Evolutionary conservation across 1,139 yeast species (phyloP), one percentile per base, ranked within the genome.

Genomic region (Kurtzmaniella natalensis): DNA sequence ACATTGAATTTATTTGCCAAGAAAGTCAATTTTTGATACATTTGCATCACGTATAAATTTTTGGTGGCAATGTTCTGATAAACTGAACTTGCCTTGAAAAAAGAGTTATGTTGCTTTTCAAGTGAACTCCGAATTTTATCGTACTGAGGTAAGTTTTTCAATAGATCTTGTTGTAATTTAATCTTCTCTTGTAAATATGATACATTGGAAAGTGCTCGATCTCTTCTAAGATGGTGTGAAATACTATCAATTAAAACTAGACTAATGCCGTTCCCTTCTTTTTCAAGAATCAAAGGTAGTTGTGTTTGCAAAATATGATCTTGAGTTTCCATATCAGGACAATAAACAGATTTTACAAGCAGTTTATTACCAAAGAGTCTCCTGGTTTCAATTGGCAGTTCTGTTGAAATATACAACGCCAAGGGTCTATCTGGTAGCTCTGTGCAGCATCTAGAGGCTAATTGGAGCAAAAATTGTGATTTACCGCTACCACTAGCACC

Each of bases 401-500:
- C 96, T 0, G 96, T 88, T 0, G 92, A 75, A 1, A 89, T 76
- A 48, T 73, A 81, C 11, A 88, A 70, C 15, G 83, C 76, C 30
- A 63, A 59, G 18, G 41, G 45, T 13, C 41, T 37, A 14, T 52
- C 47, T 4, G 47, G 28, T 15, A 70, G 44, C 43, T 81, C 88
- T 10, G 26, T 11, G 6, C 80, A 75, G 6, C 80, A 75, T 3
- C 77, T 59, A 7, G 76, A 58, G 2, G 83, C 64, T 31, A 87
- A 47, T 43, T 82, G 92, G 56, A 81, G 68, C 21, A 83, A 56
- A 7, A 88, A 57, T 46, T 87, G 94, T 0, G 95, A 80, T 52
- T 88, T 88, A 0, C 95, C 96, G 3, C 84, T 72, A 0, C 94
- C 86, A 39, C 94, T 79, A 25, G 81, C 84, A 0, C 97, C 97